Percentiles rank a stretch among this genome's conserved stretches.
These are phyloP conservation scores for Albatrellus ellisii DNA, from an alignment of 768 basidiomycete genomes.

Conservation along the genomic window DNA sequence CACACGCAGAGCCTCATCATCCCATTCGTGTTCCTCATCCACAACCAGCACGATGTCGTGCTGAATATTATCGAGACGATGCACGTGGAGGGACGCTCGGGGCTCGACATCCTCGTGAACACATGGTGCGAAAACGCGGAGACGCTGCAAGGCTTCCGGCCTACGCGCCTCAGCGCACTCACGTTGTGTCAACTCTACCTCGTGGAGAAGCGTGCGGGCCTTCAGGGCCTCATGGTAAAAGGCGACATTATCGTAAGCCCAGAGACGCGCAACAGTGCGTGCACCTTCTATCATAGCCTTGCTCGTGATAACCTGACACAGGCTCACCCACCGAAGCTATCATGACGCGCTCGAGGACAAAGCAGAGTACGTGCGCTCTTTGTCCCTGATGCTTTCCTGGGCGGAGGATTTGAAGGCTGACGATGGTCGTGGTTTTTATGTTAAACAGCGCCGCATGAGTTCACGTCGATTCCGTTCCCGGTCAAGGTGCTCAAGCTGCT, in stretches of 20 bases:
- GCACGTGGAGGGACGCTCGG: constrained; percentile 43
- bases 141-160: constrained; percentile 94
- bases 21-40: constrained; percentile 88
- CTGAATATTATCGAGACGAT: constrained; percentile 65
- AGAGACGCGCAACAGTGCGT: constrained; percentile 71
- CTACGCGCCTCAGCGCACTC: constrained; percentile 71
- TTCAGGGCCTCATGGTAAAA: constrained; percentile 67
- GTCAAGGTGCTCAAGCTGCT: constrained; percentile 88
- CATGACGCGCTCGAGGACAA: constrained; percentile 90
- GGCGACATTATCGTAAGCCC: constrained; percentile 84
- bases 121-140: constrained; percentile 94
- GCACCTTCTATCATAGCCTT: too few relatives aligned
- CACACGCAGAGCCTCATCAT: constrained; percentile 63
- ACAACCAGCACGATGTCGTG: constrained; percentile 74
- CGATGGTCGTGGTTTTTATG: constrained; percentile 14
- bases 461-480: constrained; percentile 76
- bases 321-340: constrained; percentile 44
- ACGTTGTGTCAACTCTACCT: constrained; percentile 73
- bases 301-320: too few relatives aligned
- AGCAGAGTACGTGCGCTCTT: constrained; percentile 45
- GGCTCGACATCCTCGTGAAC: constrained; percentile 77
- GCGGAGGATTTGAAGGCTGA: constrained; percentile 2
- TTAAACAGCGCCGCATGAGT: constrained; percentile 80
- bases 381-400: background rate
- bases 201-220: constrained; percentile 44